A percentile compares a stretch with the other conserved stretches of the same genome.
These are phyloP conservation scores for Sphenostylis stenocarpa DNA, from an alignment of 306 rosid genomes.

Conservation along the genomic window DNA sequence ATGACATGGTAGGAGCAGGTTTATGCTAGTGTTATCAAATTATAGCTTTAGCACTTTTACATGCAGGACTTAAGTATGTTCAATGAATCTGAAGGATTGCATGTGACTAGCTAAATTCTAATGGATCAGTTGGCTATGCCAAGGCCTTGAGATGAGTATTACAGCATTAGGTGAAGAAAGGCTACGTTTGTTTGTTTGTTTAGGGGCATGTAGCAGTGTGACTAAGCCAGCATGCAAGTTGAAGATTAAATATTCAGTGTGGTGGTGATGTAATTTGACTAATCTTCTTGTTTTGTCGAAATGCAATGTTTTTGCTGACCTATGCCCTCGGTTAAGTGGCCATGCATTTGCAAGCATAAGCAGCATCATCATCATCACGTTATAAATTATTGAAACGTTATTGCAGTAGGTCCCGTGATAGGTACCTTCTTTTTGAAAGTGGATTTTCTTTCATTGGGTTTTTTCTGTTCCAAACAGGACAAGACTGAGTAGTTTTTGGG, in stretches of 20 bases:
- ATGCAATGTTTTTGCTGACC: constrained; percentile 15
- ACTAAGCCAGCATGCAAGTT: constrained; percentile 21
- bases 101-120: constrained; percentile 26
- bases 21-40: constrained; percentile 11
- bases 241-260: not conserved
- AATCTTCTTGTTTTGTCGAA: constrained; percentile 7
- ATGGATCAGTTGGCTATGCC: constrained; percentile 11
- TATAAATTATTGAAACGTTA: not conserved
- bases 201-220: not conserved
- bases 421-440: not conserved
- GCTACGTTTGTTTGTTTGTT: not conserved
- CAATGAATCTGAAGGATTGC: constrained; percentile 35
- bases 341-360: constrained; percentile 3
- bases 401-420: not conserved
- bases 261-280: not conserved
- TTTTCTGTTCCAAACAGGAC: not conserved
- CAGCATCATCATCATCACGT: not conserved
- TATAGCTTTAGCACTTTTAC: constrained; percentile 22
- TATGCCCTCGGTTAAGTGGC: constrained; percentile 5
- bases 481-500: not conserved
- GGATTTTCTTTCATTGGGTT: not conserved
- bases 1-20: not conserved
- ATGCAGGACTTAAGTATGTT: not conserved
- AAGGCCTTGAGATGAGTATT: not conserved
- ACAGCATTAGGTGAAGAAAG: not conserved